Base-by-base conservation (phyloP, 345 rosid genomes). In the Linum tenue region DNA sequence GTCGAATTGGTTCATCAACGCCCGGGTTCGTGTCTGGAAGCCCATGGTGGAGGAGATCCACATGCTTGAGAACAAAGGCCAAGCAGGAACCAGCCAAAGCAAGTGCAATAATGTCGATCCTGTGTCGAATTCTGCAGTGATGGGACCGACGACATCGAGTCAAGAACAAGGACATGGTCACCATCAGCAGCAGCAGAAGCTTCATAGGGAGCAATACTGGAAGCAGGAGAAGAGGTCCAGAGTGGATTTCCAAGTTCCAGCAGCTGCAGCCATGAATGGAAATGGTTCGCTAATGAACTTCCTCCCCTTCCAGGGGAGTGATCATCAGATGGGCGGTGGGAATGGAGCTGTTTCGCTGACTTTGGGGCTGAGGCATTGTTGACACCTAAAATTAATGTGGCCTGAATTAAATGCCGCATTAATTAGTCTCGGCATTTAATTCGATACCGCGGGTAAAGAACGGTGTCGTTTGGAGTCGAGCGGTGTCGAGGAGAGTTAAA, bases 41-140 rank as follows among this genome's bases (percentile, higher is more conserved):
- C 89, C 86, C 3, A 82, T 84, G 89, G 89, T 84, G 15, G 89
- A 84, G 70, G 86, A 84, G 66, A 82, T 80, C 63, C 84, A 84
- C 78, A 67, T 66, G 78, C 85, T 82, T 2, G 86, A 82, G 72
- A 82, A 80, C 56, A 72, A 82, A 68, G 76, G 75, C 61, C 44
- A 64, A 63, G 75, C 66, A 10, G 80, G 67, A 69, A 56, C 71
- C 37, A 65, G 59, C 63, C 77, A 56, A 44, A 72, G 31, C 64
- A 14, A 67, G 12, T 64, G 61, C 40, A 68, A 59, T n/a, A 67
- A 36, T 6, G 72, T 63, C n/a, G 74, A 60, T 15, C 65, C 35
- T 7, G 73, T 59, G 16, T 73, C 62, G 57, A 66, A 65, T 58
- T 73, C 69, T 40, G 16, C 59, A 1, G 80, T 75, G 2, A 9